These are phyloP conservation scores for Sugiyamaella sp. DNA, from an alignment of 1,139 yeast genomes.

Conservation along the genomic window DNA sequence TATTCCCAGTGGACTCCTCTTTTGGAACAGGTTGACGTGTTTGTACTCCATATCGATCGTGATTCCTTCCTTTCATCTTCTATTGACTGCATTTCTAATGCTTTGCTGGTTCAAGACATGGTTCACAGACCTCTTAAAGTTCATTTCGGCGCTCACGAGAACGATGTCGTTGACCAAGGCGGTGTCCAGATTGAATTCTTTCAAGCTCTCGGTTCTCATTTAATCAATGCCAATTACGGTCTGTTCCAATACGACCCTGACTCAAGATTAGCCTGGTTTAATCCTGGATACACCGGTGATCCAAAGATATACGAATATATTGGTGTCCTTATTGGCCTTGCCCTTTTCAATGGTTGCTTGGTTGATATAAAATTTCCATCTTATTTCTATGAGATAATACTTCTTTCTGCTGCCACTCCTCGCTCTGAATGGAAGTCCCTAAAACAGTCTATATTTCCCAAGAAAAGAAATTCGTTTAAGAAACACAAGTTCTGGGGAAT, in stretches of 20 bases:
- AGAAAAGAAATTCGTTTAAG: background rate
- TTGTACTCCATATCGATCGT: conserved; percentile 28
- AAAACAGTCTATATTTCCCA: background rate
- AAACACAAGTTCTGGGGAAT: conserved; percentile 2
- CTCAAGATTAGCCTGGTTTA: conserved; percentile 32
- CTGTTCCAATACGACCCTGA: conserved; percentile 28
- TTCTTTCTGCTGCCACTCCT: background rate
- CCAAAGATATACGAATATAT: conserved; percentile 26
- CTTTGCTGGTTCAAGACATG: conserved; percentile 25
- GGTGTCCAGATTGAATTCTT: conserved; percentile 41
- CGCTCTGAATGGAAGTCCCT: conserved; percentile 20
- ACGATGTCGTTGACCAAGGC: conserved; percentile 37
- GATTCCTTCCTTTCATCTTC: conserved; percentile 26
- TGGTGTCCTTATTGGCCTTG: conserved; percentile 38
- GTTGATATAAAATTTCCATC: conserved; percentile 34
- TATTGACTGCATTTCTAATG: conserved; percentile 21
- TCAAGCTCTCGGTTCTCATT: conserved; percentile 30
- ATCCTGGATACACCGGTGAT: conserved; percentile 28
- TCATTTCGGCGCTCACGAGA: conserved; percentile 31
- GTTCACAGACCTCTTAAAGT: conserved; percentile 35
- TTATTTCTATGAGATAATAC: conserved; percentile 28
- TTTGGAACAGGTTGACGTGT: conserved; percentile 17
- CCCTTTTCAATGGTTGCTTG: conserved; percentile 38
- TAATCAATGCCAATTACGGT: conserved; percentile 26
- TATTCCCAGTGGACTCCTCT: conserved; percentile 10